A percentile compares a stretch with the other conserved stretches of the same genome.
Conservation (phyloP, 2,329 filamentous ascomycete genomes). For the Incumbomyces lentus region DNA sequence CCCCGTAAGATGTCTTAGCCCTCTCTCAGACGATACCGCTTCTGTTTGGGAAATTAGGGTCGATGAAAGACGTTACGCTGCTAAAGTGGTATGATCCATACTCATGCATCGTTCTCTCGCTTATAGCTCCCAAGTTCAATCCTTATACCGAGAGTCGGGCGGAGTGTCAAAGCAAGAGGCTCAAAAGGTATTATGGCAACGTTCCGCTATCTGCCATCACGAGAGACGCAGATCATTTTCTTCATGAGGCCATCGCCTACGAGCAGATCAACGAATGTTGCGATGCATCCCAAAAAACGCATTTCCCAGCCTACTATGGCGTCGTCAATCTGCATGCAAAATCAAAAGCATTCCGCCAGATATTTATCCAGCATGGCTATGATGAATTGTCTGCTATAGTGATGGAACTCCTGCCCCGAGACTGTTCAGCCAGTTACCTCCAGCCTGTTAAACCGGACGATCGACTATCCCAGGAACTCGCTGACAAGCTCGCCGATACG, state of each 20-base stretch:
- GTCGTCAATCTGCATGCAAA: neutral
- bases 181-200: too few species aligned
- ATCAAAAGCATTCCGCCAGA: neutral
- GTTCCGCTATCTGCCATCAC: too few species aligned
- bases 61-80: too few species aligned
- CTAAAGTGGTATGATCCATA: too few species aligned
- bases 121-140: too few species aligned
- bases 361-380: neutral
- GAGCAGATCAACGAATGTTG: neutral
- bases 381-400: neutral
- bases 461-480: neutral
- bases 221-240: too few species aligned
- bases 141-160: too few species aligned
- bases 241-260: too few species aligned
- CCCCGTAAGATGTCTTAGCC: neutral
- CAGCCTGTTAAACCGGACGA: neutral
- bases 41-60: neutral
- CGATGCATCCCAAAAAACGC: neutral
- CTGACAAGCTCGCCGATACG: neutral
- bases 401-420: neutral
- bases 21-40: neutral
- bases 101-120: too few species aligned
- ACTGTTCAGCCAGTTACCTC: neutral
- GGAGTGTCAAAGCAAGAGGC: too few species aligned
- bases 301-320: neutral